Base-by-base conservation (phyloP, 1,139 yeast species). In the Trichomonascaceae sp. region DNA sequence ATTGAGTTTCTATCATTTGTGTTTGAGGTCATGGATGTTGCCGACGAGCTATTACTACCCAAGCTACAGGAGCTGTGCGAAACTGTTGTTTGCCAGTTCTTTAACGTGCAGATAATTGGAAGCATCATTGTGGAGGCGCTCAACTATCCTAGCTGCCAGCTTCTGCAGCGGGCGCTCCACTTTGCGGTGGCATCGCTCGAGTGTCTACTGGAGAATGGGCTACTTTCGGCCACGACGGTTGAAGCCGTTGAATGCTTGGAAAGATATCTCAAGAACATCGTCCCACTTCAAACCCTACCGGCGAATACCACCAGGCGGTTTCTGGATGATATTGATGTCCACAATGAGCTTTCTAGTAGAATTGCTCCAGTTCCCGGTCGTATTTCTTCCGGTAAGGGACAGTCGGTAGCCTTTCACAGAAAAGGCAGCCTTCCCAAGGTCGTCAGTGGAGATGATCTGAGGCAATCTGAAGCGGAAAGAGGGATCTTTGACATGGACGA, bases 141-240 rank as follows among this genome's bases (percentile, higher is more conserved):
- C 28, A 47, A 57, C 26, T 59, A 68, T 36, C 56, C 65, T 11
- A 80, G 84, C 2, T 51, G 57, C 5, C 72, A 75, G 44, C 52
- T 85, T 22, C 64, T 73, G 39, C 61, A 65, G 34, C 67, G 70
- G 35, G 73, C 93, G 47, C 59, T 77, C 27, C 75, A 82, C 74
- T 80, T 69, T 43, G 64, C 82, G 13, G 74, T 69, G 44, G 67
- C 71, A 43, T 82, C 84, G 48, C 55, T 81, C 40, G 85, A 76
- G 27, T 52, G 72, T 4, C 51, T 81, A 16, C 57, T 84, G 30
- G 69, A 74, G 39, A 81, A 78, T 43, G 50, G 52, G 41, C 47
- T 29, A 26, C 45, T 37, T 20, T 14, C 22, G 6, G 31, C n/a
- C n/a, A n/a, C n/a, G n/a, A n/a, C n/a, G n/a, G n/a, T n/a, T 11